Evolutionary conservation across 2,329 filamentous ascomycete genomes (phyloP).

Genomic region (Diaporthe vexans): DNA sequence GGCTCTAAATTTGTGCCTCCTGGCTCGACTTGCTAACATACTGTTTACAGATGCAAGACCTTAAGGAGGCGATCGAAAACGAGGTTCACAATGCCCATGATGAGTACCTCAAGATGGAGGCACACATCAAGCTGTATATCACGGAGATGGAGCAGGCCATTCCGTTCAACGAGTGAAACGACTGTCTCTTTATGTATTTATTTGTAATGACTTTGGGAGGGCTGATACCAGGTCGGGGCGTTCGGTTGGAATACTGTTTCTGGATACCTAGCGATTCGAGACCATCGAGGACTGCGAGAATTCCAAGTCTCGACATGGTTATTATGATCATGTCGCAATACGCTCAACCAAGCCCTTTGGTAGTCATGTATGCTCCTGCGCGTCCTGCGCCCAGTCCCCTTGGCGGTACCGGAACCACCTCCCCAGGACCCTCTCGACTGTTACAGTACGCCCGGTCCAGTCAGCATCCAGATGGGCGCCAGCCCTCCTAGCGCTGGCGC

Average conservation of each 20-base stretch:
- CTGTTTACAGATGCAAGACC: constrained; percentile 84
- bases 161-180: constrained; percentile 45
- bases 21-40: constrained; percentile 45
- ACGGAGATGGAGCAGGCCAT: constrained; percentile 98
- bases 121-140: constrained; percentile 97
- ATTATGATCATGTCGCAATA: not conserved
- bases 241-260: constrained; percentile 32
- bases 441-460: constrained; percentile 72
- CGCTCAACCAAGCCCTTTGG: not conserved
- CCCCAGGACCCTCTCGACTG: constrained; percentile 68
- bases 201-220: constrained; percentile 45
- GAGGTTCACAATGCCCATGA: constrained; percentile 92
- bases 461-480: constrained; percentile 58
- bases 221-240: constrained; percentile 42
- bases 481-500: constrained; percentile 63
- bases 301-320: not conserved
- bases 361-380: not conserved
- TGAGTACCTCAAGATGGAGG: constrained; percentile 97
- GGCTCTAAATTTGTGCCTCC: constrained; percentile 19
- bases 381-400: constrained; percentile 51
- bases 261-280: not conserved
- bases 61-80: constrained; percentile 97
- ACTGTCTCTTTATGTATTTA: constrained; percentile 43
- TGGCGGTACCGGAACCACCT: constrained; percentile 75
- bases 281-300: constrained; percentile 34